These are phyloP conservation scores for Panicum hallii DNA, from an alignment of 202 grass and related monocot species.

Conservation along the genomic window DNA sequence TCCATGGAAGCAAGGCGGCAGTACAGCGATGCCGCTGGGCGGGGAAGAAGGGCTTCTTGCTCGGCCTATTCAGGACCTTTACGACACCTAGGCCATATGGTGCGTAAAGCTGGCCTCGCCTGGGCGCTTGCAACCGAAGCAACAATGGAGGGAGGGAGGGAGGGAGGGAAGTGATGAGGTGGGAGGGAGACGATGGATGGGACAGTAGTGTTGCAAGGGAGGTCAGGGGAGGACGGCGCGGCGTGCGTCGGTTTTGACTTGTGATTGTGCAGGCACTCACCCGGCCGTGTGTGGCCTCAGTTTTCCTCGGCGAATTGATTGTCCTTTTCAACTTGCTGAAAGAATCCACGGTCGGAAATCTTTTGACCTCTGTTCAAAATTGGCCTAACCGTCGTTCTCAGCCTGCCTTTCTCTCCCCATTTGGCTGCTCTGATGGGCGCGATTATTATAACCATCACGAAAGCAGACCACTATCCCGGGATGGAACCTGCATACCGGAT, in stretches of 20 bases:
- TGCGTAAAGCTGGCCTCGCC: conserved; percentile 40
- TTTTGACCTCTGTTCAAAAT: conserved; percentile 63
- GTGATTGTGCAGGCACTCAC: conserved; percentile 55
- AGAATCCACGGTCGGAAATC: conserved; percentile 49
- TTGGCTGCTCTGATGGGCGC: conserved; percentile 29
- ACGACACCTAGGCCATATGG: conserved; percentile 40
- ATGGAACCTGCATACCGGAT: conserved; percentile 46
- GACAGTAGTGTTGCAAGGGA: conserved; percentile 38
- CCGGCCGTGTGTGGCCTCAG: conserved; percentile 22
- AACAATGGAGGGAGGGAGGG: conserved; percentile 49
- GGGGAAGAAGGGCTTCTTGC: conserved; percentile 38
- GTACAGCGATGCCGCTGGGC: neutral
- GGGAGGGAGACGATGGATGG: conserved; percentile 45
- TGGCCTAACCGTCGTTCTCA: conserved; percentile 56
- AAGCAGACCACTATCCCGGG: conserved; percentile 32
- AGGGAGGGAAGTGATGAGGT: conserved; percentile 28
- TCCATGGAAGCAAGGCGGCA: conserved; percentile 35
- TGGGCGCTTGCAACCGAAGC: conserved; percentile 53
- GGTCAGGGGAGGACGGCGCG: conserved; percentile 27
- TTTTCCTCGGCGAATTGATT: conserved; percentile 57
- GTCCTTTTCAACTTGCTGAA: conserved; percentile 53
- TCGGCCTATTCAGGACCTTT: conserved; percentile 43
- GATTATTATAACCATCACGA: conserved; percentile 50
- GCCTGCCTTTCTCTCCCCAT: conserved; percentile 37
- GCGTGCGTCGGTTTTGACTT: conserved; percentile 79